Base-by-base conservation (phyloP, 345 rosid genomes). In the Moringa oleifera region DNA sequence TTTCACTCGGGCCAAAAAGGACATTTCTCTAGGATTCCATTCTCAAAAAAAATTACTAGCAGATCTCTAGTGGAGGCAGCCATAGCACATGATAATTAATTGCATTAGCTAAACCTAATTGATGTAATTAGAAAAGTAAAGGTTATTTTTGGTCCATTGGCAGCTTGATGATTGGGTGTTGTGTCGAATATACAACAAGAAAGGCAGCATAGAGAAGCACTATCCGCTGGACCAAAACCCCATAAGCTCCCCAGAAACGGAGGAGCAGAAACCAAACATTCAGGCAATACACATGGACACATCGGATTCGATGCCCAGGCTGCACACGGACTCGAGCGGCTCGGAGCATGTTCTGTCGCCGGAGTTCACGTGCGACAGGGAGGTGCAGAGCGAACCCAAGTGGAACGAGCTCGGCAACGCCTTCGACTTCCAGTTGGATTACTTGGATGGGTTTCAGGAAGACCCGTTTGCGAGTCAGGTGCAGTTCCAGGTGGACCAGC, bases 131-230 rank as follows among this genome's bases (percentile, higher is more conserved):
- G n/a, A n/a, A n/a, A n/a, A n/a, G n/a, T n/a, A n/a, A n/a, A n/a
- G n/a, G 1, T 41, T 11, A 16, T 20, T 51, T 18, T 51, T 56
- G 36, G 24, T 19, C 19, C 20, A 11, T 7, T 0, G 6, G 70
- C 88, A 89, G 96, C 88, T 89, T 50, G 96, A 89, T 63, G 94
- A 89, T 62, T 89, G 94, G 94, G 96, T 87, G 2, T 61, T 89
- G 3, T 89, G 94, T 57, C 85, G 96, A 54, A 77, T 89, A 61
- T 89, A 89, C 76, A 90, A 90, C 80, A 90, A 90, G 82, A 90
- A 87, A 57, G 97, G 97, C 16, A 75, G 61, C 56, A 65, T 83
- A 36, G 97, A 90, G 74, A 87, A 80, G 72, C 62, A 79, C 58
- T 53, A 24, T 1, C 63, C 77, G 31, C 10, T 53, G 0, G 77